Evolutionary conservation across 2,329 filamentous ascomycete genomes (phyloP).

Genomic region (Hypoxylon sp.): DNA sequence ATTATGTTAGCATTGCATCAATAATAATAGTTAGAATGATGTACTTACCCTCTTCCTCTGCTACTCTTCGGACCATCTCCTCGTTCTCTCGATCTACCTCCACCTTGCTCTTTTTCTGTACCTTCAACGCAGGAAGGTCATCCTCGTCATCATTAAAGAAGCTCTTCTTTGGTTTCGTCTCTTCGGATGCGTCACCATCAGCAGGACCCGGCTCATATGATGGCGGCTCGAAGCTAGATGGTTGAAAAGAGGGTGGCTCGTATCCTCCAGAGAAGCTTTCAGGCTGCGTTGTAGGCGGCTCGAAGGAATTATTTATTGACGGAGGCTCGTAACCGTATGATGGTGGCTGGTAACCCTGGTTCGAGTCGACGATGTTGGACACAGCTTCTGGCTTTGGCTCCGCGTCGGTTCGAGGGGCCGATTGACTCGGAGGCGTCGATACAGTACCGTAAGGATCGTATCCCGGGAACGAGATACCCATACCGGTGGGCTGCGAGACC

Average conservation of each 20-base stretch:
- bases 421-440: conserved; percentile 26
- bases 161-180: conserved; percentile 74
- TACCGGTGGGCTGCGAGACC: conserved; percentile 22
- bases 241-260: conserved; percentile 69
- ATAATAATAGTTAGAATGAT: conserved; percentile 24
- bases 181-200: conserved; percentile 57
- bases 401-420: conserved; percentile 15
- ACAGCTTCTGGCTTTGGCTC: conserved; percentile 28
- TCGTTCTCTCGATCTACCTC: conserved; percentile 82
- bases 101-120: conserved; percentile 67
- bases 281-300: conserved; percentile 42
- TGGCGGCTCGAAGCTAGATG: conserved; percentile 65
- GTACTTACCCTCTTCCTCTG: conserved; percentile 74
- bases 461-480: conserved; percentile 40
- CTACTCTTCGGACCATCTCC: conserved; percentile 85
- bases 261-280: conserved; percentile 55
- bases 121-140: conserved; percentile 63
- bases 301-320: conserved; percentile 48
- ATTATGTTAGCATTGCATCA: conserved; percentile 33
- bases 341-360: conserved; percentile 53
- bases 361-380: conserved; percentile 31
- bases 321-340: conserved; percentile 63
- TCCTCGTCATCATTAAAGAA: conserved; percentile 83
- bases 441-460: conserved; percentile 41
- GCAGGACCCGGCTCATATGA: conserved; percentile 63